phyloP scores from a whole-genome alignment of 2,329 filamentous ascomycete species.

The Lojkania enalia region DNA sequence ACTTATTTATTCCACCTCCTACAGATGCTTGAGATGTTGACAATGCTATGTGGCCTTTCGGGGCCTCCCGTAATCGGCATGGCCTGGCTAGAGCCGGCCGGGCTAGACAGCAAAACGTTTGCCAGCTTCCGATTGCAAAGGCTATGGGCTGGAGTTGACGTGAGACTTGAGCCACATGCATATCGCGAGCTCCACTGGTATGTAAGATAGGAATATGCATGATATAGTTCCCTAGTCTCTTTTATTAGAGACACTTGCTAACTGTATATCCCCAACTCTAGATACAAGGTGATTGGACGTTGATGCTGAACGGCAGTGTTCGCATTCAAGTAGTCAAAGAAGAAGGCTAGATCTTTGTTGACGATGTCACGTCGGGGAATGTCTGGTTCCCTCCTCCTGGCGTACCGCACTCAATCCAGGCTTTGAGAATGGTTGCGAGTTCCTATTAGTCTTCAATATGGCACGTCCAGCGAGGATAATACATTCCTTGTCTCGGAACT shows the following conservation, averaged over 20 bases:
- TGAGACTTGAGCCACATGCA: constrained; percentile 49
- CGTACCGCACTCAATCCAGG: constrained; percentile 51
- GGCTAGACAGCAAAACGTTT: constrained; percentile 47
- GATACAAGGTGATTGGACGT: constrained; percentile 57
- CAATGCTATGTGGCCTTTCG: constrained; percentile 50
- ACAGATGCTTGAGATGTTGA: constrained; percentile 45
- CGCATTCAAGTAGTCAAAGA: constrained; percentile 57
- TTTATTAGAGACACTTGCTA: no score
- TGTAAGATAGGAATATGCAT: no score
- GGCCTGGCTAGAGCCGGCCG: constrained; percentile 46
- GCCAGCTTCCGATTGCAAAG: constrained; percentile 44
- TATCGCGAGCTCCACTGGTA: constrained; percentile 69
- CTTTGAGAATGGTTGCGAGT: constrained; percentile 59
- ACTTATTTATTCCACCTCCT: constrained; percentile 44
- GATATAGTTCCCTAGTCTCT: no score
- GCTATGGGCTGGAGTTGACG: constrained; percentile 50
- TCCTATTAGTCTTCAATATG: constrained; percentile 64
- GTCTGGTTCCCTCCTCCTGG: constrained; percentile 44
- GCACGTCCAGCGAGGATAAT: constrained; percentile 61
- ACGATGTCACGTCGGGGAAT: constrained; percentile 46
- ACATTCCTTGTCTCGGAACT: constrained; percentile 63
- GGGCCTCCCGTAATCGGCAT: constrained; percentile 46
- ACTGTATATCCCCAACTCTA: no score
- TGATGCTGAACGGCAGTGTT: constrained; percentile 59
- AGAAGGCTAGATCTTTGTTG: constrained; percentile 51